phyloP scores from a whole-genome alignment of 768 basidiomycete genomes.

The Calocybe indica region DNA sequence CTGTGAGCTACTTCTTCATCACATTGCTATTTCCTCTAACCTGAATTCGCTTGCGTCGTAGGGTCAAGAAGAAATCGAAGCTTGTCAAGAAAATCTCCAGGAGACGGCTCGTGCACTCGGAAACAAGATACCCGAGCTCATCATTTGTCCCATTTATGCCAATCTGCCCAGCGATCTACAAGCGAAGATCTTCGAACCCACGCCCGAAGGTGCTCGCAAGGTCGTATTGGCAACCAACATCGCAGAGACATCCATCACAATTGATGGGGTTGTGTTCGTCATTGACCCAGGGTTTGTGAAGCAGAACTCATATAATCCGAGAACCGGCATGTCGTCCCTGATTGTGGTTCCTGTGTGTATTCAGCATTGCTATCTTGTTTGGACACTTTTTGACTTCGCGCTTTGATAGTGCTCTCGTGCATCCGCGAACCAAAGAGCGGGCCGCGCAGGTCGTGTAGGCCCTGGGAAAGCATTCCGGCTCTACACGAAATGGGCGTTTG shows the following conservation, averaged over 20 bases:
- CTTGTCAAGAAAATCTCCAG: slow-evolving; percentile 91
- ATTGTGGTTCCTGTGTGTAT: slow-evolving; percentile 86
- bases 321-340: slow-evolving; percentile 97
- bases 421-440: slow-evolving; percentile 95
- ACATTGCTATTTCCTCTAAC: slow-evolving; percentile 1
- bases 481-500: slow-evolving; percentile 97
- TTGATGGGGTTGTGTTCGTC: slow-evolving; percentile 98
- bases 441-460: slow-evolving; percentile 95
- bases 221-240: slow-evolving; percentile 99
- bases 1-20: slow-evolving; percentile 41
- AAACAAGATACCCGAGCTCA: slow-evolving; percentile 91
- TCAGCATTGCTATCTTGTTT: not conserved
- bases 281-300: slow-evolving; percentile 99
- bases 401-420: slow-evolving; percentile 84
- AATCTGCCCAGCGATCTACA: slow-evolving; percentile 99
- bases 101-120: slow-evolving; percentile 94
- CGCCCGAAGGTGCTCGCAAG: slow-evolving; percentile 93
- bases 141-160: slow-evolving; percentile 97
- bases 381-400: not conserved
- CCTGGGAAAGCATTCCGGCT: slow-evolving; percentile 98
- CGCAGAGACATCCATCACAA: slow-evolving; percentile 99
- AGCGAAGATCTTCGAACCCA: slow-evolving; percentile 98
- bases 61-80: slow-evolving; percentile 99
- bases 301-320: slow-evolving; percentile 97
- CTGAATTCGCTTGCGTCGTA: slow-evolving; percentile 17